Percentiles rank a stretch among this genome's conserved stretches.
phyloP scores from a whole-genome alignment of 495 filamentous ascomycete genomes.

The Lasiosphaeria miniovina region DNA sequence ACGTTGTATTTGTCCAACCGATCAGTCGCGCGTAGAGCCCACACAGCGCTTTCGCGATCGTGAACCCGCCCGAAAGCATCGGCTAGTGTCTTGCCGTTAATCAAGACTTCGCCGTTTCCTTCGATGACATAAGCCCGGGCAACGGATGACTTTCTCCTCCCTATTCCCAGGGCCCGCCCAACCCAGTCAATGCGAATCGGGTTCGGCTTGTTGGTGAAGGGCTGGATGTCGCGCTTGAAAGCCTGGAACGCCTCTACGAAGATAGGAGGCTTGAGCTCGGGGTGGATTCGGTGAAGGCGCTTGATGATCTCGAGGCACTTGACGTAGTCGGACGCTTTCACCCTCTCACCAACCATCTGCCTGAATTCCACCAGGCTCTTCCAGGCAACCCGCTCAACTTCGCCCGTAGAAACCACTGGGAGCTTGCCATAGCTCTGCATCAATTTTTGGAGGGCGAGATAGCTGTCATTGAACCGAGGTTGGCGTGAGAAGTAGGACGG shows the following conservation, averaged over 20 bases:
- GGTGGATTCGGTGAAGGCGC: conserved; percentile 81
- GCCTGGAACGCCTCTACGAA: conserved; percentile 59
- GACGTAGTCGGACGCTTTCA: conserved; percentile 76
- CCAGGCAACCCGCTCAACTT: conserved; percentile 81
- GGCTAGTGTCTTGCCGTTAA: conserved; percentile 82
- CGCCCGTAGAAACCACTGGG: conserved; percentile 58
- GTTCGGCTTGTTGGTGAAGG: conserved; percentile 56
- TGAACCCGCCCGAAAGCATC: conserved; percentile 82
- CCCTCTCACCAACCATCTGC: conserved; percentile 66
- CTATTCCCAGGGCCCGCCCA: conserved; percentile 73
- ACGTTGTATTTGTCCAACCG: conserved; percentile 96
- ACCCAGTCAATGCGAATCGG: conserved; percentile 62
- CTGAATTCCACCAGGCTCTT: conserved; percentile 74
- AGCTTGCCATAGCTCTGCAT: conserved; percentile 67
- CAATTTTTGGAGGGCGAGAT: conserved; percentile 68
- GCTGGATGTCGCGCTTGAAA: conserved; percentile 75
- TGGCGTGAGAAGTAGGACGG: conserved; percentile 90
- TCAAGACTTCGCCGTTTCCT: conserved; percentile 80
- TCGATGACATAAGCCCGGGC: conserved; percentile 86
- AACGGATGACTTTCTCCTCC: conserved; percentile 78
- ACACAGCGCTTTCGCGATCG: conserved; percentile 90
- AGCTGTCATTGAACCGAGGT: conserved; percentile 80
- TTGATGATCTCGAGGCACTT: conserved; percentile 71
- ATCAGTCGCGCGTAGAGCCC: conserved; percentile 80
- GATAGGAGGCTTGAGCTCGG: conserved; percentile 66